Percentiles rank a stretch among this genome's conserved stretches.
Evolutionary conservation across 106 monocot genomes (phyloP).

Genomic region (Allium cepa): DNA sequence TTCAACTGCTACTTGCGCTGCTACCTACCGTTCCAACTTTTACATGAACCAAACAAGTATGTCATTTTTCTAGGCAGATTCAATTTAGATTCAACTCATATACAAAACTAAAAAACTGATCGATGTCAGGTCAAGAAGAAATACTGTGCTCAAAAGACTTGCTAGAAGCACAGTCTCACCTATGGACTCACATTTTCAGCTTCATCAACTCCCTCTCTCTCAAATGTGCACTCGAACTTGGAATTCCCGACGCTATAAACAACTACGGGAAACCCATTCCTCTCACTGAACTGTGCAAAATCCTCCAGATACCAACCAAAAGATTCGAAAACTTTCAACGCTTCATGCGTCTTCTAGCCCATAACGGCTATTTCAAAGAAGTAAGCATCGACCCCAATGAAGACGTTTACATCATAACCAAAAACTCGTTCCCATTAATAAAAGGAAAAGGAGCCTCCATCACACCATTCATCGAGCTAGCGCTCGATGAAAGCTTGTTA

Average conservation of each 20-base stretch:
- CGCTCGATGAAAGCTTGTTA: conserved; percentile 1
- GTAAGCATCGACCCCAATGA: not conserved
- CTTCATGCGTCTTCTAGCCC: conserved; percentile 19
- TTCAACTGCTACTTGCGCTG: too few relatives aligned
- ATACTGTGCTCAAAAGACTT: conserved; percentile 5
- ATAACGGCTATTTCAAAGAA: conserved; percentile 4
- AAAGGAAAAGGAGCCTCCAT: not conserved
- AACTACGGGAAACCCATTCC: conserved; percentile 10
- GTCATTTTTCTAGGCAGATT: too few relatives aligned
- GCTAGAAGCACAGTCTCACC: conserved; percentile 1
- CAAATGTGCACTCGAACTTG: conserved; percentile 24
- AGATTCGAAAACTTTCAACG: not conserved
- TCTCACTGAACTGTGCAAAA: conserved; percentile 10
- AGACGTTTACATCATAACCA: conserved; percentile 4
- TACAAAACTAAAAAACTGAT: too few relatives aligned
- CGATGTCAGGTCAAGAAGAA: too few relatives aligned
- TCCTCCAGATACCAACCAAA: conserved; percentile 2
- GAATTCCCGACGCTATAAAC: conserved; percentile 18
- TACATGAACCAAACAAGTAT: too few relatives aligned
- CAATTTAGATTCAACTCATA: not conserved
- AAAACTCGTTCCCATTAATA: not conserved
- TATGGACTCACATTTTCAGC: conserved; percentile 23
- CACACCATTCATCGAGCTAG: conserved; percentile 12
- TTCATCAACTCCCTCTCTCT: conserved; percentile 20
- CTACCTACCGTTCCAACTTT: too few relatives aligned